phyloP scores from a whole-genome alignment of 306 rosid species.

The Cicer judaicum region DNA sequence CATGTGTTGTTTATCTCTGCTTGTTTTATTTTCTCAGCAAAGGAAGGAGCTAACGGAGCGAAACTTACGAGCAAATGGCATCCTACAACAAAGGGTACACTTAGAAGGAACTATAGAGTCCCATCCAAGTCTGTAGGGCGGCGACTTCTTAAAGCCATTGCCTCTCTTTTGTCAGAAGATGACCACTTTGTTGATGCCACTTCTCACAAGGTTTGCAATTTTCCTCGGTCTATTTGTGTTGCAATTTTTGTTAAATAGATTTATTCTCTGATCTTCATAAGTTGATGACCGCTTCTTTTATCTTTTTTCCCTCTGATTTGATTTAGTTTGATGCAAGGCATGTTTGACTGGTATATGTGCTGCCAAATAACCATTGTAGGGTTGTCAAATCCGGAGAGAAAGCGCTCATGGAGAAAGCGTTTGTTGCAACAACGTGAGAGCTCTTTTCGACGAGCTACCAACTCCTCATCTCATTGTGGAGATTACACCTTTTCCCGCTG shows the following conservation, averaged over 20 bases:
- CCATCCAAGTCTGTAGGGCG: constrained; percentile 84
- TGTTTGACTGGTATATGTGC: neutral
- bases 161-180: constrained; percentile 82
- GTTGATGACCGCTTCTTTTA: neutral
- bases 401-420: constrained; percentile 99
- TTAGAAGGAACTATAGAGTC: constrained; percentile 84
- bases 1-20: constrained; percentile 13
- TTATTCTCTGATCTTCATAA: neutral
- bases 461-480: constrained; percentile 86
- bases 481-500: constrained; percentile 88
- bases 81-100: constrained; percentile 96
- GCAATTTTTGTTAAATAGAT: neutral
- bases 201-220: constrained; percentile 81
- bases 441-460: constrained; percentile 94
- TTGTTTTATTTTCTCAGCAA: constrained; percentile 45
- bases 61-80: constrained; percentile 95
- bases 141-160: constrained; percentile 80
- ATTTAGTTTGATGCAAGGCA: neutral
- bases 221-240: neutral
- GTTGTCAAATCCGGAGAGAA: constrained; percentile 95
- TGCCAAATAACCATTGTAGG: constrained; percentile 54
- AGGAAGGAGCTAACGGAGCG: constrained; percentile 47
- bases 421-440: constrained; percentile 97
- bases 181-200: constrained; percentile 91
- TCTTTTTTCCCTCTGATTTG: neutral